These are phyloP conservation scores for Nematocida major DNA, from an alignment of 371 early-diverging fungal species.

Conservation along the genomic window DNA sequence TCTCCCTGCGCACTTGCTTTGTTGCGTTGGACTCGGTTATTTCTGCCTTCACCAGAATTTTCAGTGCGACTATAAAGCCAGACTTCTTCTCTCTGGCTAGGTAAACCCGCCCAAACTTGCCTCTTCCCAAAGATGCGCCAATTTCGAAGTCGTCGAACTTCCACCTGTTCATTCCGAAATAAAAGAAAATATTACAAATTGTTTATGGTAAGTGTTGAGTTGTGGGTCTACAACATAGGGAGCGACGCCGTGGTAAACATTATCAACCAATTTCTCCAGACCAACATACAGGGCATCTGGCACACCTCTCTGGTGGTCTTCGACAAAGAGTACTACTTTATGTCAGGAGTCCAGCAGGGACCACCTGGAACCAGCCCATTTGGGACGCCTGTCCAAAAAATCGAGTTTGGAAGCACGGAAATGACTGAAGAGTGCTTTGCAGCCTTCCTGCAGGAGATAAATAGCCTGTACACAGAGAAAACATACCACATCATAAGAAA, in stretches of 20 bases:
- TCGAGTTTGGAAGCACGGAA: slow-evolving; percentile 53
- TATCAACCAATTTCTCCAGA: slow-evolving; percentile 17
- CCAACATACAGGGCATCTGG: slow-evolving; percentile 63
- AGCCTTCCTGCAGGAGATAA: slow-evolving; percentile 43
- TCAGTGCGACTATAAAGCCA: slow-evolving; percentile 80
- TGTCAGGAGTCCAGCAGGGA: slow-evolving; percentile 67
- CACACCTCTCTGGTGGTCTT: slow-evolving; percentile 81
- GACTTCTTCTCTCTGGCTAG: slow-evolving; percentile 77
- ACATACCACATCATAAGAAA: slow-evolving; percentile 61
- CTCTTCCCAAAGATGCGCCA: slow-evolving; percentile 80
- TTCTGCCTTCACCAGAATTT: slow-evolving; percentile 78
- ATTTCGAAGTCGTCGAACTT: slow-evolving; percentile 85
- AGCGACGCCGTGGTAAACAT: not conserved
- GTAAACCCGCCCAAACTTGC: slow-evolving; percentile 93
- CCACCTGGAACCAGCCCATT: slow-evolving; percentile 50
- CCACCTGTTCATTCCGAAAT: slow-evolving; percentile 46
- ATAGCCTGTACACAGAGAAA: slow-evolving; percentile 35
- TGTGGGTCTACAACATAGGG: slow-evolving; percentile 51
- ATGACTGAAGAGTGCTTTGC: slow-evolving; percentile 51
- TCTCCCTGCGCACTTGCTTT: slow-evolving; percentile 80
- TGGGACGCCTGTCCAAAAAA: slow-evolving; percentile 43
- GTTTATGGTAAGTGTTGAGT: slow-evolving; percentile 13
- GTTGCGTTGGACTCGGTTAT: slow-evolving; percentile 71
- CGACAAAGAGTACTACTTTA: slow-evolving; percentile 76
- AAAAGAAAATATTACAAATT: slow-evolving; percentile 43